These are phyloP conservation scores for Diversispora epigaea DNA, from an alignment of 192 early-diverging fungal species.

Conservation along the genomic window DNA sequence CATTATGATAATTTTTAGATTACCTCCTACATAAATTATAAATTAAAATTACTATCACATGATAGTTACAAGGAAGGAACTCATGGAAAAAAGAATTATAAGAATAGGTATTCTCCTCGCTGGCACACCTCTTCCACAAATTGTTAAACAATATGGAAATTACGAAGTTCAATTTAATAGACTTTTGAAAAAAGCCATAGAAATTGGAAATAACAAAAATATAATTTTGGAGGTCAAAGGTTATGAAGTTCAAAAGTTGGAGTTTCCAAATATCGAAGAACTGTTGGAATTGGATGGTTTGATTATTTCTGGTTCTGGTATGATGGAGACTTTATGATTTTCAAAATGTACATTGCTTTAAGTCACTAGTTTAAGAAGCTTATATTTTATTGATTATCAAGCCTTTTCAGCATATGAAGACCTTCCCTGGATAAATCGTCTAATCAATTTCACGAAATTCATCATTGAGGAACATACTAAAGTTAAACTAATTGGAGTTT, in stretches of 20 bases:
- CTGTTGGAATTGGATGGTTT: conserved; percentile 50
- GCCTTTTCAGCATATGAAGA: conserved; percentile 65
- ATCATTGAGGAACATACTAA: conserved; percentile 39
- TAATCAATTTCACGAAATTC: conserved; percentile 53
- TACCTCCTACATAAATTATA: too few relatives aligned
- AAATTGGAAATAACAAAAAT: too few relatives aligned
- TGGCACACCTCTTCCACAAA: neutral
- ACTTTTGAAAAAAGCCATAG: conserved; percentile 16
- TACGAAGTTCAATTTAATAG: conserved; percentile 10
- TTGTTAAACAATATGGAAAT: conserved; percentile 1
- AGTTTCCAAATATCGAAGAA: conserved; percentile 22
- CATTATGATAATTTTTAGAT: too few relatives aligned
- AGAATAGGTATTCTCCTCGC: conserved; percentile 10
- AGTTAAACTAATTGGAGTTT: conserved; percentile 66
- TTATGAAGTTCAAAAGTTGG: conserved; percentile 22
- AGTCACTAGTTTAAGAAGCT: neutral
- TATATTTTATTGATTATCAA: conserved; percentile 14
- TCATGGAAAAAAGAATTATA: neutral
- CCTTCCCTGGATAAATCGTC: conserved; percentile 62
- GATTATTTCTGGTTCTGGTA: conserved; percentile 57
- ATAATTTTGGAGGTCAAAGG: neutral
- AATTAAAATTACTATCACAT: too few relatives aligned
- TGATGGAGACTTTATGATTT: neutral
- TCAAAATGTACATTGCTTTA: neutral
- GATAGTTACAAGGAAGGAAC: too few relatives aligned